Evolutionary conservation across 768 basidiomycete genomes (phyloP).

Genomic region (Jaapia argillacea): DNA sequence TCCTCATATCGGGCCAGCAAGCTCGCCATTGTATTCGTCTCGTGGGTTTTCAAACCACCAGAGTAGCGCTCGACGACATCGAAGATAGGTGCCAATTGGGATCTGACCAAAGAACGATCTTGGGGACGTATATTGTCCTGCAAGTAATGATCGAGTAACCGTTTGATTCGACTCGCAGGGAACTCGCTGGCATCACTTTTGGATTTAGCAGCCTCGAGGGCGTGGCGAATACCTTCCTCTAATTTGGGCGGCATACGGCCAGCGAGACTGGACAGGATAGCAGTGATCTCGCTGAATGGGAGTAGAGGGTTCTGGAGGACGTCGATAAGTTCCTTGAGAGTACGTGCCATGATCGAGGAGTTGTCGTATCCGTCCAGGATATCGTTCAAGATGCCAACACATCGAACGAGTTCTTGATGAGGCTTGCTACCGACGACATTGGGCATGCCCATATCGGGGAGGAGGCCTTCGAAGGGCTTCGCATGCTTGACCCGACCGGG

Average conservation of each 20-base stretch:
- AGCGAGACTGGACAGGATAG: constrained; percentile 80
- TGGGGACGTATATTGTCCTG: constrained; percentile 72
- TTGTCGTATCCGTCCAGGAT: constrained; percentile 97
- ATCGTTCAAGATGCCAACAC: constrained; percentile 71
- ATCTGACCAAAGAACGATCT: constrained; percentile 73
- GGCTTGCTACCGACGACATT: constrained; percentile 82
- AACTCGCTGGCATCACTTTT: constrained; percentile 78
- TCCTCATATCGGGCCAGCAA: constrained; percentile 73
- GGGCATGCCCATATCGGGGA: constrained; percentile 81
- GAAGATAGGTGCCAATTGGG: constrained; percentile 58
- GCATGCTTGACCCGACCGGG: constrained; percentile 95
- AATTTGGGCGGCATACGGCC: constrained; percentile 91
- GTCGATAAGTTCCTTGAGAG: constrained; percentile 78
- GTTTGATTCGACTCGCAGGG: constrained; percentile 80
- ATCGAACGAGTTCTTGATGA: constrained; percentile 73
- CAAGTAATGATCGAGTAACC: constrained; percentile 76
- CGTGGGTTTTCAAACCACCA: constrained; percentile 80
- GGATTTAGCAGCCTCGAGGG: constrained; percentile 65
- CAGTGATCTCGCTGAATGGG: constrained; percentile 76
- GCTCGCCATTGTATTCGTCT: constrained; percentile 65
- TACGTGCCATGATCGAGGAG: constrained; percentile 78
- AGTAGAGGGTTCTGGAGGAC: constrained; percentile 80
- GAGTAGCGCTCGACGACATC: constrained; percentile 74
- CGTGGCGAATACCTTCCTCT: constrained; percentile 74
- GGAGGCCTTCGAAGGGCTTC: constrained; percentile 93